Percentiles rank a stretch among this genome's conserved stretches.
These are phyloP conservation scores for Trichoderma gracile DNA, from an alignment of 2,329 filamentous ascomycete species.

Conservation along the genomic window DNA sequence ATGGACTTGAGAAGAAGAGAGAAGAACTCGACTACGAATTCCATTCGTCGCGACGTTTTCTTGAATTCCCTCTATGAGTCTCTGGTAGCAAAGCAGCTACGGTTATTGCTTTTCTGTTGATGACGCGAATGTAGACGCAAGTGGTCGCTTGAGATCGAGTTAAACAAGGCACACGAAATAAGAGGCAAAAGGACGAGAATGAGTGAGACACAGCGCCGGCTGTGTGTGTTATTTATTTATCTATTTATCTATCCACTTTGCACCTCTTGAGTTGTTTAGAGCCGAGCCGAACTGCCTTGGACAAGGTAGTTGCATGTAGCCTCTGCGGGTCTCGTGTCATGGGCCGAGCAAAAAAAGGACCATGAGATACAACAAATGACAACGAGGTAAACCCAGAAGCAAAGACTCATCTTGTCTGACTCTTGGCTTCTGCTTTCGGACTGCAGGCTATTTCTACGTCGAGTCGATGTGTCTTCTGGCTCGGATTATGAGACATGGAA, in stretches of 20 bases:
- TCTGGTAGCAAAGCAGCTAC: background rate
- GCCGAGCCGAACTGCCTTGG: conserved; percentile 5
- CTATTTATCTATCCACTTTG: background rate
- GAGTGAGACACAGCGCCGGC: background rate
- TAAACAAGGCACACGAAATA: too few relatives aligned
- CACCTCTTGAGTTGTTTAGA: background rate
- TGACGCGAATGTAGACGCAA: too few relatives aligned
- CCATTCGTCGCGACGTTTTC: conserved; percentile 30
- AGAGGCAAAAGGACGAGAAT: background rate
- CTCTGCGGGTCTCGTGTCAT: conserved; percentile 12
- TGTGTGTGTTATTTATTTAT: background rate
- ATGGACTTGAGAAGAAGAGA: conserved; percentile 34
- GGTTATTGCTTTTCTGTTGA: too few relatives aligned
- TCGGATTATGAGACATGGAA: background rate
- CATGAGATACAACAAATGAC: background rate
- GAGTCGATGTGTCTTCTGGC: background rate
- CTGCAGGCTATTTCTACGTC: background rate
- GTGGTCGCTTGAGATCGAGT: too few relatives aligned
- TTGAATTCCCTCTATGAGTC: background rate
- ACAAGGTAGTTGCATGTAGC: too few relatives aligned
- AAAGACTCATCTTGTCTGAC: background rate
- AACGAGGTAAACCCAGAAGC: background rate
- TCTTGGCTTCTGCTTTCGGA: too few relatives aligned
- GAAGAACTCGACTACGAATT: conserved; percentile 34
- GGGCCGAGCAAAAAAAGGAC: background rate